Conservation (phyloP, 345 rosid species). For the Trapa incisa region DNA sequence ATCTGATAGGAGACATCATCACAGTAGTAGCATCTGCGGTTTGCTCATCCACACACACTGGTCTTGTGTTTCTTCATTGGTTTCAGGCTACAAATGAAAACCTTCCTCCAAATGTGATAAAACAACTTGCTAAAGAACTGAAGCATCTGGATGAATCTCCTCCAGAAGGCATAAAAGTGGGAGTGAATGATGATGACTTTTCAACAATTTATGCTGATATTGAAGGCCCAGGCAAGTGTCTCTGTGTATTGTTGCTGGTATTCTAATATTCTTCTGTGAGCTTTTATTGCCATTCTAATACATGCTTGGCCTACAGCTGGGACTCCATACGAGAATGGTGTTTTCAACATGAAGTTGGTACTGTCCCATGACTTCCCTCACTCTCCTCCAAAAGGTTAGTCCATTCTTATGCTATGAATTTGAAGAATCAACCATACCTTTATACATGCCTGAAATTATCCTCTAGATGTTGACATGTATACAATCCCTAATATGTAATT, state of each 20-base stretch:
- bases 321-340: conserved; percentile 93
- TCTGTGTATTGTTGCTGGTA: not conserved
- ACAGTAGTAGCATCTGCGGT: not conserved
- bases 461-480: not conserved
- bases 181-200: conserved; percentile 84
- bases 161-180: conserved; percentile 96
- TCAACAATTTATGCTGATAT: conserved; percentile 89
- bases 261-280: not conserved
- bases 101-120: conserved; percentile 95
- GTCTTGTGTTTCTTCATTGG: not conserved
- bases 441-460: not conserved
- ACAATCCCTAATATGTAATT: not conserved
- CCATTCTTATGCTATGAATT: not conserved
- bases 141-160: conserved; percentile 96
- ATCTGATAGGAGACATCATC: too few relatives aligned
- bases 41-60: not conserved
- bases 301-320: conserved; percentile 45
- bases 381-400: conserved; percentile 87
- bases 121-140: conserved; percentile 91
- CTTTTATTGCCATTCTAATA: not conserved
- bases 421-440: not conserved
- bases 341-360: conserved; percentile 89
- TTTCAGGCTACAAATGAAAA: conserved; percentile 91
- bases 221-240: conserved; percentile 86
- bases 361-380: conserved; percentile 84